A percentile compares a stretch with the other conserved stretches of the same genome.
phyloP scores from a whole-genome alignment of 2,329 filamentous ascomycete genomes.

The Fusarium torulosum region DNA sequence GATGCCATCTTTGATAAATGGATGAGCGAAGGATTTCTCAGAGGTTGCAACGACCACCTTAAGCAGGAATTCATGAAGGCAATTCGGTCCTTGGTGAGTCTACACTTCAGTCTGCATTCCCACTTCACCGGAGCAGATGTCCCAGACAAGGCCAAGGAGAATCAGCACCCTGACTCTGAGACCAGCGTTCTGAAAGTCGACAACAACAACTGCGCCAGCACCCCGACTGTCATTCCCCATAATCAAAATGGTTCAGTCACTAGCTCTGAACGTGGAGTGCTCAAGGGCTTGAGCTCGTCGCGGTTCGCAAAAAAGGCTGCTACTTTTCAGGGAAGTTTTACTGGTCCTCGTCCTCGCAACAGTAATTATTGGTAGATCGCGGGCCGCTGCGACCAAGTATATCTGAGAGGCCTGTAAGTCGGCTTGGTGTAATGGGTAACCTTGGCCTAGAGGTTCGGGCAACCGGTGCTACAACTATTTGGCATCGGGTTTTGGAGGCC shows the following conservation, averaged over 20 bases:
- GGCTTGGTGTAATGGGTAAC: not conserved
- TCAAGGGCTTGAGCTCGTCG: constrained; percentile 37
- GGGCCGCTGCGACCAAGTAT: not conserved
- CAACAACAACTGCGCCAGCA: not conserved
- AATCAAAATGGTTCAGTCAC: not conserved
- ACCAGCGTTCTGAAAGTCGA: not conserved
- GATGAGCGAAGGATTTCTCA: constrained; percentile 45
- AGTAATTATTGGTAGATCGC: constrained; percentile 8
- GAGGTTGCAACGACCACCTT: constrained; percentile 40
- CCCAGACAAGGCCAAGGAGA: not conserved
- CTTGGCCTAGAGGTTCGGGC: not conserved
- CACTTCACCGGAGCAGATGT: not conserved
- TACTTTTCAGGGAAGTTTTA: constrained; percentile 23
- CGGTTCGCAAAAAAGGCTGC: constrained; percentile 26
- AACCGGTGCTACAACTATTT: not conserved
- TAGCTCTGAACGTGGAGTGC: not conserved
- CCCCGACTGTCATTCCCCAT: not conserved
- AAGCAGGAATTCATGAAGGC: constrained; percentile 39
- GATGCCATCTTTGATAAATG: constrained; percentile 47
- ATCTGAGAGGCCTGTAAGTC: not conserved
- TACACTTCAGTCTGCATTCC: not conserved
- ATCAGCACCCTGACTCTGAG: not conserved
- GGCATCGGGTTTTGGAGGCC: not conserved
- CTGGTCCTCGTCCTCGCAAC: constrained; percentile 8
- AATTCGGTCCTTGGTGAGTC: constrained; percentile 36